Base-by-base conservation (phyloP, 331 rosid species). In the Saraca asoca region DNA sequence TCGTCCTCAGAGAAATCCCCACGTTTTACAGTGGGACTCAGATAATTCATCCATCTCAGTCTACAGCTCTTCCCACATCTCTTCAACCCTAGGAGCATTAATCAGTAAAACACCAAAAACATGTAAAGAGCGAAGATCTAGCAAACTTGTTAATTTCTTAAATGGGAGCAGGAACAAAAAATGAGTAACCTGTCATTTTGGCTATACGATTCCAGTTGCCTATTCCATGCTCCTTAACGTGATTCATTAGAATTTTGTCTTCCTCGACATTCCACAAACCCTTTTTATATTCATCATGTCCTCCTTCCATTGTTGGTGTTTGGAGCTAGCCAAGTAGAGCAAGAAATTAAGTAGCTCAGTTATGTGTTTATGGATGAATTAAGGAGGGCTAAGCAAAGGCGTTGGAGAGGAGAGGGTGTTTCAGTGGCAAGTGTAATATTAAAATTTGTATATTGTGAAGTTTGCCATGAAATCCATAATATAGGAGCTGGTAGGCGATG, bases 61-160 rank as follows among this genome's bases (percentile, higher is more conserved):
- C 85, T 69, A 58, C 85, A 81, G 66, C 85, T 81, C 58, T 77
- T 81, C 9, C 82, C 85, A 14, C 85, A 59, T 46, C 85, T 73
- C 77, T 65, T 81, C 77, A 81, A 64, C 7, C 85, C 82, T 81
- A 42, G 48, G 29, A 19, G 11, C 12, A 66, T 13, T n/a, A n/a
- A n/a, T 48, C 9, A 31, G 18, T 13, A 15, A n/a, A 19, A 29
- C 5, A 7, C 12, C 5, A 12, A 66, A 10, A 13, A 24, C 31
- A 24, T 24, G 31, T 29, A 9, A 38, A 6, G 6, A 24, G 3
- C 2, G 31, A 24, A 24, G 31, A 24, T 3, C 31, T 24, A 24
- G 31, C 31, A 1, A 24, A 24, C 31, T 24, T 3, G 31, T 24
- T 24, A 24, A 24, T 1, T 24, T 24, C 31, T 24, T 24, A 24